Evolutionary conservation across 192 early-diverging fungal genomes (phyloP).

Genomic region (Mortierella antarctica): DNA sequence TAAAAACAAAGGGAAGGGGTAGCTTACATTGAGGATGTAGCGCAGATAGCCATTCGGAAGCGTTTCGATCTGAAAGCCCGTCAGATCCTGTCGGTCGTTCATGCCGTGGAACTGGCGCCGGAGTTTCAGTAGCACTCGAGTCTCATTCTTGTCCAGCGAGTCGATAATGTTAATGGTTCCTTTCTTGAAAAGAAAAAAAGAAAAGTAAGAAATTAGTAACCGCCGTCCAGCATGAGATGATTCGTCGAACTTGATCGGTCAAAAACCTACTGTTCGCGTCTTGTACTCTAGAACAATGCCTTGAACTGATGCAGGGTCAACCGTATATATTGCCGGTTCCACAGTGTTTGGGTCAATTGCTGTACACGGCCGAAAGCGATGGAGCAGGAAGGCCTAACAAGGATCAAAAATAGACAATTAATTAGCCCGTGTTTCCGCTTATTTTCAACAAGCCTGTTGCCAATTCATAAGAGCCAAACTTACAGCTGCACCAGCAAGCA

Average conservation of each 20-base stretch:
- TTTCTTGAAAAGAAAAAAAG: constrained; percentile 15
- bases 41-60: constrained; percentile 29
- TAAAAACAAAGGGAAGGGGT: background rate
- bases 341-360: constrained; percentile 26
- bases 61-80: constrained; percentile 23
- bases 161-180: constrained; percentile 35
- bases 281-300: constrained; percentile 32
- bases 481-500: constrained; percentile 17
- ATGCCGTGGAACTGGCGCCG: constrained; percentile 30
- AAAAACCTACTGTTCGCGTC: constrained; percentile 24
- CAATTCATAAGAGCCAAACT: background rate
- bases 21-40: constrained; percentile 32
- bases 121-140: constrained; percentile 23
- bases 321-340: constrained; percentile 15
- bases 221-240: background rate
- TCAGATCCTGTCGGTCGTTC: constrained; percentile 14
- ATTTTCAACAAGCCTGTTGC: background rate
- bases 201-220: background rate
- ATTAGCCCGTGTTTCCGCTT: background rate
- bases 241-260: background rate
- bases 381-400: constrained; percentile 22
- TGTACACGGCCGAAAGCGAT: constrained; percentile 9
- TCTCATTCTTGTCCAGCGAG: constrained; percentile 21
- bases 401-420: background rate
- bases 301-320: constrained; percentile 19